These are phyloP conservation scores for Ramicandelaber brevisporus DNA, from an alignment of 192 early-diverging fungal genomes.

Conservation along the genomic window DNA sequence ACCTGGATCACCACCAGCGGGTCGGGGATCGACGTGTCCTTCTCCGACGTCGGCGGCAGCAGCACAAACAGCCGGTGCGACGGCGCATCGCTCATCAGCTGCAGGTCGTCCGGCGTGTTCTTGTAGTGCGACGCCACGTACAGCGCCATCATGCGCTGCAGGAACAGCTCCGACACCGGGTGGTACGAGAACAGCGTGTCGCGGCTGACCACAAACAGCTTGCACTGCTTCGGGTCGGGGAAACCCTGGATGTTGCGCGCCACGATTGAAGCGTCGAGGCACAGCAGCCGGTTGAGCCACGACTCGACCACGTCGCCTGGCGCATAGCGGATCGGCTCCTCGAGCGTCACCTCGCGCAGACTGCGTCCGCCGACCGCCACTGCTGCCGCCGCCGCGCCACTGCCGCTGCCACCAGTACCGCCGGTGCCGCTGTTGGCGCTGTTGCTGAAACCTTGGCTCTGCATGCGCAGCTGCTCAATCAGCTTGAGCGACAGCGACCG, in stretches of 20 bases:
- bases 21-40: slow-evolving; percentile 52
- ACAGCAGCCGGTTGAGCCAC: slow-evolving; percentile 89
- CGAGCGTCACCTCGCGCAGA: slow-evolving; percentile 73
- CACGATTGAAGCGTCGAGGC: slow-evolving; percentile 61
- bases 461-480: slow-evolving; percentile 82
- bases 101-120: slow-evolving; percentile 94
- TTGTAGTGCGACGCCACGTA: slow-evolving; percentile 99
- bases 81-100: slow-evolving; percentile 92
- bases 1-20: slow-evolving; percentile 77
- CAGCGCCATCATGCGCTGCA: slow-evolving; percentile 92
- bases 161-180: slow-evolving; percentile 82
- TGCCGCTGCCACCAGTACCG: slow-evolving; percentile 9
- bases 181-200: slow-evolving; percentile 97
- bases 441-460: slow-evolving; percentile 44
- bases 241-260: slow-evolving; percentile 54
- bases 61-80: slow-evolving; percentile 95
- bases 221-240: slow-evolving; percentile 81
- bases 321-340: slow-evolving; percentile 87
- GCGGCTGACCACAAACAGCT: slow-evolving; percentile 88
- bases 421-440: slow-evolving; percentile 4
- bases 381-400: slow-evolving; percentile 6
- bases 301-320: slow-evolving; percentile 66
- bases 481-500: slow-evolving; percentile 89
- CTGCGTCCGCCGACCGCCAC: slow-evolving; percentile 29
- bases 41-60: slow-evolving; percentile 59